Conservation (phyloP, 495 filamentous ascomycete genomes). For the Penicillium dipodomyicola region DNA sequence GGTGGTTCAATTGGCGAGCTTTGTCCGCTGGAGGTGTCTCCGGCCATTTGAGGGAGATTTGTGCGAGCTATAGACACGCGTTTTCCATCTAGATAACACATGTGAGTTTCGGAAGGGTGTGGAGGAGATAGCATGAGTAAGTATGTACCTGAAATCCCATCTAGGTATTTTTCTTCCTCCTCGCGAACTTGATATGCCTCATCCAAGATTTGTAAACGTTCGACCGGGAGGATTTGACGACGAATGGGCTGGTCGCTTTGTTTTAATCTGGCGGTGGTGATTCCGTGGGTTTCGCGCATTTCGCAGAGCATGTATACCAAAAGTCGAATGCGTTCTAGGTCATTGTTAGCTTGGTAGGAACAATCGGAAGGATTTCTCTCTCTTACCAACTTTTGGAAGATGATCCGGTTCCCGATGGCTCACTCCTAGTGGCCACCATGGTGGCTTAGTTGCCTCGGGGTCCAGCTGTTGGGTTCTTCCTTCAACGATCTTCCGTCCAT, state of each 20-base stretch:
- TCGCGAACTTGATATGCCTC: slow-evolving; percentile 65
- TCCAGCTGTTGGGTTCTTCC: slow-evolving; percentile 37
- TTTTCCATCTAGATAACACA: slow-evolving; percentile 17
- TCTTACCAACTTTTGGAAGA: slow-evolving; percentile 63
- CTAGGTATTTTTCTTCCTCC: slow-evolving; percentile 57
- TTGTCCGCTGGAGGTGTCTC: slow-evolving; percentile 19
- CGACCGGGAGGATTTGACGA: slow-evolving; percentile 38
- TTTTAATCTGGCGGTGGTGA: slow-evolving; percentile 36
- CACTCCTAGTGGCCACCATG: slow-evolving; percentile 73
- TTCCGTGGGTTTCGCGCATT: slow-evolving; percentile 36
- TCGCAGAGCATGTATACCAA: slow-evolving; percentile 58
- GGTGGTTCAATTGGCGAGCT: slow-evolving; percentile 11
- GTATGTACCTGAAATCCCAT: slow-evolving; percentile 54
- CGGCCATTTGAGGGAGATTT: slow-evolving; percentile 32
- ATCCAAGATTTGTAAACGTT: slow-evolving; percentile 49
- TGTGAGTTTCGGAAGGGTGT: neutral
- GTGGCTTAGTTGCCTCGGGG: slow-evolving; percentile 52
- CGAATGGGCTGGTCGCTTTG: slow-evolving; percentile 45
- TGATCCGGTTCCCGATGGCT: slow-evolving; percentile 80
- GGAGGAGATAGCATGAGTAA: neutral
- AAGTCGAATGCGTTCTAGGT: slow-evolving; percentile 57
- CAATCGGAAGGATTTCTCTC: neutral
- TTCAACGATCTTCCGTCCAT: slow-evolving; percentile 47
- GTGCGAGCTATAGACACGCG: slow-evolving; percentile 34
- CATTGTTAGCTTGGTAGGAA: neutral